Base-by-base conservation (phyloP, 228 moss, liverwort and hornwort genomes). In the Sphagnum fallax region DNA sequence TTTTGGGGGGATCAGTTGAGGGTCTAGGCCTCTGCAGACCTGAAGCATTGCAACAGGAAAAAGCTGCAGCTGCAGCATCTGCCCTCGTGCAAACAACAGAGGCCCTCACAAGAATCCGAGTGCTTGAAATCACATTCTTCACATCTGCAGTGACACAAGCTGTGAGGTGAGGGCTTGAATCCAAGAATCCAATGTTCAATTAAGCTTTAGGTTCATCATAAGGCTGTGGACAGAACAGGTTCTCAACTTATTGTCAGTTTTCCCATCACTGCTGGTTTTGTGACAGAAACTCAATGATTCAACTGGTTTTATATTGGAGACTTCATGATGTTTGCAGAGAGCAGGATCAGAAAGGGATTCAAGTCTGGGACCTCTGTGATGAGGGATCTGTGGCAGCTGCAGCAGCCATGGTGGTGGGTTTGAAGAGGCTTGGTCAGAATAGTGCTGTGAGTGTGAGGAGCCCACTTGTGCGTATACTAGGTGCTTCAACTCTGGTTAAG, bases 41-140 rank as follows among this genome's bases (percentile, higher is more conserved):
- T 53, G 86, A 89, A 51, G 65, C 60, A 66, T 47, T 85, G 52
- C 75, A 83, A 10, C 69, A 80, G 50, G 75, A 77, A 8, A 78
- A 78, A 62, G 77, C 79, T 48, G 63, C 77, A n/a, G 77, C 73
- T 61, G 88, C 86, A 10, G 63, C 78, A n/a, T 81, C 90, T 66
- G 83, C 85, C 47, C 69, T 98, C 5, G 69, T 82, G 59, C 70
- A 72, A 70, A 69, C 78, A n/a, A 71, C 76, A 50, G 89, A 88
- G 67, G 70, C 71, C 48, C 79, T 98, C 61, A 66, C 85, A 48
- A 84, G 72, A 74, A 76, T 98, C 70, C 80, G 81, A 65, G 81
- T 98, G 70, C 89, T 94, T 63, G 94, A 98, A 70, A 66, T 94
- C 64, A 90, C 98, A 12, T 98, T 92, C 68, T 94, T 92, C 69